A percentile compares a stretch with the other conserved stretches of the same genome.
Evolutionary conservation across 78 protist species (phyloP).

Genomic region (Corallochytrium limacisporum): DNA sequence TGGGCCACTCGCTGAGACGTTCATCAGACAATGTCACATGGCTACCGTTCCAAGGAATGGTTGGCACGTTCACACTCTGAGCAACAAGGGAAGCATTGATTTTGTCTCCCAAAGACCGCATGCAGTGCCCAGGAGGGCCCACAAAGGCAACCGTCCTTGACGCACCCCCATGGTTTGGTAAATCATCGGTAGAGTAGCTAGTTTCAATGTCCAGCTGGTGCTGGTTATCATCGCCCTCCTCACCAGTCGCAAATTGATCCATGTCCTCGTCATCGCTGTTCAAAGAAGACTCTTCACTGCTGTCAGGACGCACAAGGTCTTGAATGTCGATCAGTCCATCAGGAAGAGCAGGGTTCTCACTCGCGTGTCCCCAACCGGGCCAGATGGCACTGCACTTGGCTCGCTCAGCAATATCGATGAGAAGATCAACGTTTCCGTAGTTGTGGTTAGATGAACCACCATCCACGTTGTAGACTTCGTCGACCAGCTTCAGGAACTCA

Average conservation of each 20-base stretch:
- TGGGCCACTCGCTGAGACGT: neutral
- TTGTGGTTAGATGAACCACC: conserved; percentile 89
- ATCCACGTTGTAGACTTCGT: conserved; percentile 75
- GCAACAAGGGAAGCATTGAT: conserved; percentile 90
- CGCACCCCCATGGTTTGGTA: no score
- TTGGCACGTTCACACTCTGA: conserved; percentile 78
- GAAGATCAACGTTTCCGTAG: conserved; percentile 90
- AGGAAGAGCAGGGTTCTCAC: conserved; percentile 94
- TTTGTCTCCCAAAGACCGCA: conserved; percentile 88
- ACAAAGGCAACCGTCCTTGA: no score
- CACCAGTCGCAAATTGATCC: no score
- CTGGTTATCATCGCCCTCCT: no score
- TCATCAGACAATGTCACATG: conserved; percentile 24
- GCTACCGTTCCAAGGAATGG: conserved; percentile 83
- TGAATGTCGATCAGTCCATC: neutral
- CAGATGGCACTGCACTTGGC: conserved; percentile 69
- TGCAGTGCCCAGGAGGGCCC: conserved; percentile 12
- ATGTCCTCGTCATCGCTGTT: no score
- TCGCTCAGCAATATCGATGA: conserved; percentile 68
- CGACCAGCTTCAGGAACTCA: conserved; percentile 87
- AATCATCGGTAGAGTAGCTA: no score
- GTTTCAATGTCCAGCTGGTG: no score
- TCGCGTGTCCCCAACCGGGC: conserved; percentile 98
- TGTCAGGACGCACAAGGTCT: no score
- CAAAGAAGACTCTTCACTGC: no score